A percentile compares a stretch with the other conserved stretches of the same genome.
These are phyloP conservation scores for Allomyces javanicus DNA, from an alignment of 192 early-diverging fungal genomes.

Conservation along the genomic window DNA sequence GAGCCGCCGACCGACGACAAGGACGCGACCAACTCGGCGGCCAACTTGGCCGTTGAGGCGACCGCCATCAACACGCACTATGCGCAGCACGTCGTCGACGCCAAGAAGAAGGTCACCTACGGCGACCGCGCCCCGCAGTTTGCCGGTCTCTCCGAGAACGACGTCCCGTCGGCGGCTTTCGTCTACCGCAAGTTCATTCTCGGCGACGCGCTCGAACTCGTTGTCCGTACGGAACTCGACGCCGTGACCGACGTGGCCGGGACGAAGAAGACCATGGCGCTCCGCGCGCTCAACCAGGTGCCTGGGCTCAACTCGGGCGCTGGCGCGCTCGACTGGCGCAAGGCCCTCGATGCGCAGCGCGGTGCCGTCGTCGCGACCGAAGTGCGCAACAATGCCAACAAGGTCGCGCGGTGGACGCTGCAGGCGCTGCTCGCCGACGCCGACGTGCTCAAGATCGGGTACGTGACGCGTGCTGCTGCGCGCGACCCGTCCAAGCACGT, in stretches of 20 bases:
- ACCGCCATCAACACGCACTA: slow-evolving; percentile 73
- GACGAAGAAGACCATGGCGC: slow-evolving; percentile 30
- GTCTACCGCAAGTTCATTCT: slow-evolving; percentile 82
- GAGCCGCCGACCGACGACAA: slow-evolving; percentile 88
- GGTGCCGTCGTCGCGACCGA: slow-evolving; percentile 92
- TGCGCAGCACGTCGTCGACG: slow-evolving; percentile 52
- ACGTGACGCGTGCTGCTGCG: slow-evolving; percentile 52
- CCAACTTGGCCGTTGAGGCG: slow-evolving; percentile 66
- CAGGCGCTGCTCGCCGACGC: slow-evolving; percentile 76
- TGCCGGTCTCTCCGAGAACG: slow-evolving; percentile 19
- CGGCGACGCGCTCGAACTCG: slow-evolving; percentile 35
- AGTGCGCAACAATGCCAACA: slow-evolving; percentile 92
- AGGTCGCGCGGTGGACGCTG: slow-evolving; percentile 86
- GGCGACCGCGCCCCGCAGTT: slow-evolving; percentile 61
- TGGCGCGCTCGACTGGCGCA: slow-evolving; percentile 71
- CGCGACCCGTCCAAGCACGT: slow-evolving; percentile 63
- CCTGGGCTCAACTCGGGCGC: slow-evolving; percentile 53
- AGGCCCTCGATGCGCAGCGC: slow-evolving; percentile 81
- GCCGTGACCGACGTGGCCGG: slow-evolving; percentile 37
- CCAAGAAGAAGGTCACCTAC: slow-evolving; percentile 25
- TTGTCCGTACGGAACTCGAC: slow-evolving; percentile 79
- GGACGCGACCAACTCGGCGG: slow-evolving; percentile 73
- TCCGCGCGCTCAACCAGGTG: slow-evolving; percentile 78
- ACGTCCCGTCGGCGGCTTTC: slow-evolving; percentile 29
- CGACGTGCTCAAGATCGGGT: slow-evolving; percentile 77